Base-by-base conservation (phyloP, 176 grass and related monocot species). In the Triticum urartu region DNA sequence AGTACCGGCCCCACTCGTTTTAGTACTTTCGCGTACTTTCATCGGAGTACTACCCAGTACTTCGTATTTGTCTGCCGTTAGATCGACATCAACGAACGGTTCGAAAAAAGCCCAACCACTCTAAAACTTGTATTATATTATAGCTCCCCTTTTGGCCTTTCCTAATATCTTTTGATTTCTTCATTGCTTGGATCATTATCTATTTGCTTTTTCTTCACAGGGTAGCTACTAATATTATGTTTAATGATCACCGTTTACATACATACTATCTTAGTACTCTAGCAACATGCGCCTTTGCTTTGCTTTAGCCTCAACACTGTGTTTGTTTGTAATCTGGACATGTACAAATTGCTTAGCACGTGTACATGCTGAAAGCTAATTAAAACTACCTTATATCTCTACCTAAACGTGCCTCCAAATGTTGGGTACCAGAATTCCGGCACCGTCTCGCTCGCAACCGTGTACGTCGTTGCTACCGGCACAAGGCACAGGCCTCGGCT, bases 371-470 rank as follows among this genome's bases (percentile, higher is more conserved):
- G 54, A 32, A 76, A 82, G 40, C 79, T 64, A 30, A 40, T 60
- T 82, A 76, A 76, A 79, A 69, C 85, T 79, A 83, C 25, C 50
- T 52, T 35, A 82, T 26, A 59, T 77, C 5, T 84, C 89, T 95
- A 95, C 65, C 94, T 88, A 91, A 95, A 98, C 56, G 88, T 90
- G 39, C 90, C 97, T 81, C 94, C 97, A 86, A 98, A 95, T 58
- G 97, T 92, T 52, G 97, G 97, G 68, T 94, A 90, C 97, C 97
- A 98, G 88, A 95, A 98, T 82, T 98, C 97, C 2, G 92, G 84
- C 50, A 92, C 83, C 26, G 89, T 90, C 58, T 98, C 97, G 81
- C 90, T 94, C 5, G 90, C 92, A 83, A 98, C 82, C 45, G 92
- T 93, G 81, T 94, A 98, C 35, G 94, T 98, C 79, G 68, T 98